These are phyloP conservation scores for Eutrema japonicum DNA, from an alignment of 345 rosid genomes.

Conservation along the genomic window DNA sequence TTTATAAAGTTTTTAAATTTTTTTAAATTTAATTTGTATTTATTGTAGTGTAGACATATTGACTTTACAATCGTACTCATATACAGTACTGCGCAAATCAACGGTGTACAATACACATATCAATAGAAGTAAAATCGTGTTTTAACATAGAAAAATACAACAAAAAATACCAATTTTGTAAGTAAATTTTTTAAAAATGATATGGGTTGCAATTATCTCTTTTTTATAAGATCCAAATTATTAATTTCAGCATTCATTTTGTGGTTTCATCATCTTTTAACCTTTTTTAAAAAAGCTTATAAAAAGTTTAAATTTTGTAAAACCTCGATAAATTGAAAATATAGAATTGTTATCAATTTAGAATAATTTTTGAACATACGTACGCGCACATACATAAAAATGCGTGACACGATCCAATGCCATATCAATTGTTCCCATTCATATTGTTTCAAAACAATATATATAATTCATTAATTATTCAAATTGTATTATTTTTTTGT, in stretches of 20 bases:
- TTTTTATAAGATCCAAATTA: too few relatives aligned
- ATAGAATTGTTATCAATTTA: background rate
- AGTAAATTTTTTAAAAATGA: too few relatives aligned
- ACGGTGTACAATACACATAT: too few relatives aligned
- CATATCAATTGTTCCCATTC: constrained; percentile 21
- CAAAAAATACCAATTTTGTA: too few relatives aligned
- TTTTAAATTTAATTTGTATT: too few relatives aligned
- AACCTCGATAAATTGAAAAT: background rate
- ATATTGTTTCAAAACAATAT: background rate
- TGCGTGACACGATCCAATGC: constrained; percentile 37
- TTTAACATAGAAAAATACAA: too few relatives aligned
- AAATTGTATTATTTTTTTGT: background rate
- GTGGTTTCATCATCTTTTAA: background rate
- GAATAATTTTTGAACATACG: background rate
- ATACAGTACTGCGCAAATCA: too few relatives aligned
- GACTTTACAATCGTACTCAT: too few relatives aligned
- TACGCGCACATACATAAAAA: constrained; percentile 18
- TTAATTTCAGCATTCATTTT: background rate
- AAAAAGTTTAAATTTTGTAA: background rate
- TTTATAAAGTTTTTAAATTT: too few relatives aligned
- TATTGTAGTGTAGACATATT: too few relatives aligned
- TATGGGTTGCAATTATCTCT: too few relatives aligned
- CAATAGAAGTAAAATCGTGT: too few relatives aligned
- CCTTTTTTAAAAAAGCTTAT: background rate
- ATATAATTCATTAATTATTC: background rate